These are phyloP conservation scores for Pythium scleroteichum DNA, from an alignment of 352 stramenopile species.

Conservation along the genomic window DNA sequence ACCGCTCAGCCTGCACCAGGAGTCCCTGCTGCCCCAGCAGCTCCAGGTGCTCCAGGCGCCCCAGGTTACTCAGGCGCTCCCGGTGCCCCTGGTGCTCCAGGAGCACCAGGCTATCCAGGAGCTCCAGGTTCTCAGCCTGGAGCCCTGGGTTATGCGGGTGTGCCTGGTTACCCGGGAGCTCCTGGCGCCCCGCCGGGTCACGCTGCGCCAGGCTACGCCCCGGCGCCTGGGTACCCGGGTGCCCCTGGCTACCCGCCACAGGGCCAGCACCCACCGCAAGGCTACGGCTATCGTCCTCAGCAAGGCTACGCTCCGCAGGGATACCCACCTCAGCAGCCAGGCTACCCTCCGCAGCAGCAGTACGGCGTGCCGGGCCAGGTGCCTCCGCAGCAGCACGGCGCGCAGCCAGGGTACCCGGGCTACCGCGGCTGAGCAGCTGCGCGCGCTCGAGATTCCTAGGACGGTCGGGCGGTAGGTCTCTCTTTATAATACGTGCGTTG, in stretches of 20 bases:
- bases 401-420: slow-evolving; percentile 32
- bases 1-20: too few relatives aligned
- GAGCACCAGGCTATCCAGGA: slow-evolving; percentile 4
- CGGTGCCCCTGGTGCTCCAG: neutral
- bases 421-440: slow-evolving; percentile 37
- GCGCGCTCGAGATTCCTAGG: neutral
- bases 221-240: slow-evolving; percentile 20
- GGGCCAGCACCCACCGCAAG: slow-evolving; percentile 14
- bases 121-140: neutral
- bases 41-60: slow-evolving; percentile 7
- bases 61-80: slow-evolving; percentile 1
- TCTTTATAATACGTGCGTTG: neutral
- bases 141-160: too few relatives aligned
- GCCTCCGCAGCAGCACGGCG: slow-evolving; percentile 22
- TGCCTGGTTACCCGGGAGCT: too few relatives aligned
- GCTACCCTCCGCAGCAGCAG: slow-evolving; percentile 4
- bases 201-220: slow-evolving; percentile 18
- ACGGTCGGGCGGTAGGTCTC: neutral
- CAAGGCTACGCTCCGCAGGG: slow-evolving; percentile 24
- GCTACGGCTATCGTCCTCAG: slow-evolving; percentile 24
- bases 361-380: slow-evolving; percentile 7
- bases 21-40: slow-evolving; percentile 7
- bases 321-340: slow-evolving; percentile 22
- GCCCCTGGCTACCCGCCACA: slow-evolving; percentile 30
- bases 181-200: slow-evolving; percentile 3